A percentile compares a stretch with the other conserved stretches of the same genome.
These are phyloP conservation scores for Thermothielavioides terrestris DNA, from an alignment of 495 filamentous ascomycete species.

Conservation along the genomic window DNA sequence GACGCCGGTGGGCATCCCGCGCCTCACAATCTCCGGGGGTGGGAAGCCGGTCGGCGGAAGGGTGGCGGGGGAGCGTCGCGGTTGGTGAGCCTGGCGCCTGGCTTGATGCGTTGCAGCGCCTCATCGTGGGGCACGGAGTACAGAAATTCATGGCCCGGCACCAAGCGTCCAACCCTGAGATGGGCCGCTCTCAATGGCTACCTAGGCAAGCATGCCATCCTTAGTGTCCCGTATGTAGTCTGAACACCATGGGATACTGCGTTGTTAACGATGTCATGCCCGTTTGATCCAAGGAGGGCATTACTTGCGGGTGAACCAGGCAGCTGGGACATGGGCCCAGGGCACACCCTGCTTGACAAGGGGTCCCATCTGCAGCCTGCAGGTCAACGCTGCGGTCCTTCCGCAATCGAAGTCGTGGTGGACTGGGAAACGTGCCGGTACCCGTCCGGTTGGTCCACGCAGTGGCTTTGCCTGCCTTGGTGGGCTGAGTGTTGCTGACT, in stretches of 20 bases:
- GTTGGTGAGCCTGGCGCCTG: no score
- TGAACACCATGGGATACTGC: background rate
- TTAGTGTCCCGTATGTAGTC: no score
- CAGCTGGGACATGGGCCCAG: background rate
- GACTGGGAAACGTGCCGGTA: background rate
- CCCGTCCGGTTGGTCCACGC: background rate
- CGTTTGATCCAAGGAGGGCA: background rate
- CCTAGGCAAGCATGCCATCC: background rate
- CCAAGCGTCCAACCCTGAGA: no score
- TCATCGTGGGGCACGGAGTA: no score
- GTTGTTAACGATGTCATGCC: background rate
- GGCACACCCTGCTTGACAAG: background rate
- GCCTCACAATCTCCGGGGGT: background rate
- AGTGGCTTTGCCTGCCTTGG: background rate
- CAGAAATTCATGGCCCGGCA: no score
- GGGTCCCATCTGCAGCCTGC: background rate
- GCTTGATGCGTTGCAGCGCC: no score
- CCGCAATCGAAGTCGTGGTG: background rate
- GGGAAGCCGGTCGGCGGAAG: background rate
- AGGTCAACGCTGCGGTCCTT: background rate
- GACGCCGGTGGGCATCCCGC: background rate
- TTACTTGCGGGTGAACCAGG: background rate
- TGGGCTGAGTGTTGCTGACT: background rate
- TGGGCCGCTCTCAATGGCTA: background rate
- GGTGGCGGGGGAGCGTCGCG: background rate